Evolutionary conservation across 768 basidiomycete genomes (phyloP).

Genomic region (Mycena rebaudengoi): DNA sequence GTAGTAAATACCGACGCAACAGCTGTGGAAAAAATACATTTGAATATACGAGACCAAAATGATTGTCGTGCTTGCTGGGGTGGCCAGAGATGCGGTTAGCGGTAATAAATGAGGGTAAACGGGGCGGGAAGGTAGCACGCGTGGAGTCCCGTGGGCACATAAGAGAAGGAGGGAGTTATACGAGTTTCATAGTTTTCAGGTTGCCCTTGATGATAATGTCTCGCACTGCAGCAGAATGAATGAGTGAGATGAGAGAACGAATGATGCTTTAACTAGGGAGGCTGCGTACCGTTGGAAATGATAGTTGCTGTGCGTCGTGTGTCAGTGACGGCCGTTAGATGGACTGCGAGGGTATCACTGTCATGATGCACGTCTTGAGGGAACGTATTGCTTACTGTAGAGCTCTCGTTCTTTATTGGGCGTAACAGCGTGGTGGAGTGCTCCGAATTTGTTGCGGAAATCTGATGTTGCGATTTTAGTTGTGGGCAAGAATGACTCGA

Average conservation of each 20-base stretch:
- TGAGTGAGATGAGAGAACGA: slow-evolving; percentile 7
- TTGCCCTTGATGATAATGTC: slow-evolving; percentile 76
- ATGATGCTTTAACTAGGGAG: not conserved
- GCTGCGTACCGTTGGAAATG: slow-evolving; percentile 75
- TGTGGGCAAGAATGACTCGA: slow-evolving; percentile 7
- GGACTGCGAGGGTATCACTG: slow-evolving; percentile 56
- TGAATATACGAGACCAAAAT: not conserved
- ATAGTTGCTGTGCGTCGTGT: slow-evolving; percentile 77
- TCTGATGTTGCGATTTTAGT: slow-evolving; percentile 60
- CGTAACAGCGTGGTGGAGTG: slow-evolving; percentile 71
- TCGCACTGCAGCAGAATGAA: slow-evolving; percentile 55
- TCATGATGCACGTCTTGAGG: not conserved
- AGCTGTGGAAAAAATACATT: not conserved
- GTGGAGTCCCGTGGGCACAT: not conserved
- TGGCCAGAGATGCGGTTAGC: not conserved
- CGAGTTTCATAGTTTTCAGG: slow-evolving; percentile 65
- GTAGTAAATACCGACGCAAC: not conserved
- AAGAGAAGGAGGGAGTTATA: no score
- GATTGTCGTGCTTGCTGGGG: not conserved
- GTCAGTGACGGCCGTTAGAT: slow-evolving; percentile 85
- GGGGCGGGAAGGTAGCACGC: not conserved
- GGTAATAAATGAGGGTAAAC: not conserved
- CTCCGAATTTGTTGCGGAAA: slow-evolving; percentile 77
- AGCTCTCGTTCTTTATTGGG: slow-evolving; percentile 78
- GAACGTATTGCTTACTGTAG: slow-evolving; percentile 60